Conservation (phyloP, 2,329 filamentous ascomycete species). For the Exophiala calicioides region DNA sequence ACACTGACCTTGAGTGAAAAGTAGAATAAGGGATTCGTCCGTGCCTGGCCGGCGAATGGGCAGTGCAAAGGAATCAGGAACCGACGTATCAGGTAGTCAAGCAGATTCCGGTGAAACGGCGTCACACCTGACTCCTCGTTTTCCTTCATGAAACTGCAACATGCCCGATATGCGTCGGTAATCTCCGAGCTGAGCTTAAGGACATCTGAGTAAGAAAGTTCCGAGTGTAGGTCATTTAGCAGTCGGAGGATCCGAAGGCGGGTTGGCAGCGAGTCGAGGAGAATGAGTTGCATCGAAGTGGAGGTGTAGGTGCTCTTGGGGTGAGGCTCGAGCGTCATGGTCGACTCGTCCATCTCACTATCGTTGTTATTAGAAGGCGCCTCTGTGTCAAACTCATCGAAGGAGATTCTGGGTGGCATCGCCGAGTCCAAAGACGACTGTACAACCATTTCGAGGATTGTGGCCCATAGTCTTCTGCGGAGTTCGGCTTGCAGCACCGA, state of each 20-base stretch:
- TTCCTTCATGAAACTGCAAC: conserved; percentile 28
- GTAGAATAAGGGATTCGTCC: conserved; percentile 37
- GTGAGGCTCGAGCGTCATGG: conserved; percentile 39
- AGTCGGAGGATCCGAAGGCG: conserved; percentile 27
- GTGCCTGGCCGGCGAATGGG: conserved; percentile 38
- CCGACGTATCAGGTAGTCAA: conserved; percentile 55
- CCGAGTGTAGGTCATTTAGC: conserved; percentile 36
- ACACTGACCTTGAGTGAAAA: conserved; percentile 41
- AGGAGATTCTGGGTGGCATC: conserved; percentile 34
- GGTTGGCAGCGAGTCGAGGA: conserved; percentile 26
- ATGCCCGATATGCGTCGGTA: conserved; percentile 30
- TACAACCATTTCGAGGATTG: conserved; percentile 37
- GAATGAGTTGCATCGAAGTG: conserved; percentile 31
- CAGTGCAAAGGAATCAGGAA: conserved; percentile 58
- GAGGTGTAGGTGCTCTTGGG: conserved; percentile 34
- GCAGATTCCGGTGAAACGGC: conserved; percentile 45
- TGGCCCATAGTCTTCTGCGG: conserved; percentile 38
- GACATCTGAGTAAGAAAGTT: conserved; percentile 36
- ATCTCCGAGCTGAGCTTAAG: conserved; percentile 35
- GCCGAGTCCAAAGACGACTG: conserved; percentile 39
- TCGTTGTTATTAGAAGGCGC: conserved; percentile 33
- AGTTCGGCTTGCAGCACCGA: conserved; percentile 28
- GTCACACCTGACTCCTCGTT: conserved; percentile 24
- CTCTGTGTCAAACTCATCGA: conserved; percentile 36
- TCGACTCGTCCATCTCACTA: conserved; percentile 31